Conservation (phyloP, 2,329 filamentous ascomycete genomes). For the Seiridium cupressi region DNA sequence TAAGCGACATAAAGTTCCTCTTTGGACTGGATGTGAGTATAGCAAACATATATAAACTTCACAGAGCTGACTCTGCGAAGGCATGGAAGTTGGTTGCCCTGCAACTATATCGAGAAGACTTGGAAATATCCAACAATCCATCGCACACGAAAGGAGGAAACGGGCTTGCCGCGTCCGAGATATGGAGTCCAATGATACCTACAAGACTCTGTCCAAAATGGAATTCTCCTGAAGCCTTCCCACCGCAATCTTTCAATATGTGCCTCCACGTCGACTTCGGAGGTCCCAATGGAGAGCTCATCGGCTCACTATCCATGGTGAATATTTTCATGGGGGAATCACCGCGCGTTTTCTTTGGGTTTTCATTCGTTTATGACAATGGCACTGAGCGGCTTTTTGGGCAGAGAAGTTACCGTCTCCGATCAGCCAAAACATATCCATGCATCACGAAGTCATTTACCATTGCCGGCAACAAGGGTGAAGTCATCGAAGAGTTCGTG, state of each 20-base stretch:
- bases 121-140: background rate
- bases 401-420: background rate
- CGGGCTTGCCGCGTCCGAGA: background rate
- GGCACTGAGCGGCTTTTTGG: constrained; percentile 17
- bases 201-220: constrained; percentile 6
- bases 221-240: background rate
- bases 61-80: background rate
- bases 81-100: constrained; percentile 17
- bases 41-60: background rate
- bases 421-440: background rate
- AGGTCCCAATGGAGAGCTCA: constrained; percentile 9
- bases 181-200: constrained; percentile 17
- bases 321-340: constrained; percentile 13
- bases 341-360: constrained; percentile 14
- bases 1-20: constrained; percentile 8
- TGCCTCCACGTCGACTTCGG: constrained; percentile 19
- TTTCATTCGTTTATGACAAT: constrained; percentile 16
- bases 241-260: constrained; percentile 13
- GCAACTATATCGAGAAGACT: constrained; percentile 7
- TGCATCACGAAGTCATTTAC: constrained; percentile 14
- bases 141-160: too few species aligned
- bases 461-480: constrained; percentile 15
- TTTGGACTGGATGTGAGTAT: constrained; percentile 16
- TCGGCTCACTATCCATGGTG: constrained; percentile 10
- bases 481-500: constrained; percentile 12